These are phyloP conservation scores for Pleurotus pulmonarius DNA, from an alignment of 768 basidiomycete species.

Conservation along the genomic window DNA sequence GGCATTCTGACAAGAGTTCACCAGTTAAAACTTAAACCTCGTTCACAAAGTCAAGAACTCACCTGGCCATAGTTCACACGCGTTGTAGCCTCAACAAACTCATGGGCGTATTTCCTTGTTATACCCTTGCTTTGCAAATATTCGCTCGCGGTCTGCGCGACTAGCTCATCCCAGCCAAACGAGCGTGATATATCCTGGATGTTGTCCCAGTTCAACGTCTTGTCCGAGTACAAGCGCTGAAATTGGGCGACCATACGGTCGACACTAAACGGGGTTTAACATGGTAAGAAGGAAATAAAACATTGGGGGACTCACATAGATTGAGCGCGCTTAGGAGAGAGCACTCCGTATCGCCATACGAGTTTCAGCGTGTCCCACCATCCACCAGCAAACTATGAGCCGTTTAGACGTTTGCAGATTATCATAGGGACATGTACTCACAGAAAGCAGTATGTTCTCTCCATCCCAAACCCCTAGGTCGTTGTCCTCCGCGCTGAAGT, in stretches of 20 bases:
- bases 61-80: slow-evolving; percentile 86
- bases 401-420: slow-evolving; percentile 4
- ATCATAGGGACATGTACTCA: slow-evolving; percentile 26
- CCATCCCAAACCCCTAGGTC: slow-evolving; percentile 85
- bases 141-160: slow-evolving; percentile 49
- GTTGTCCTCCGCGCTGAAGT: slow-evolving; percentile 45
- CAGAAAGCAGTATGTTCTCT: slow-evolving; percentile 58
- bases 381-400: slow-evolving; percentile 35
- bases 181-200: slow-evolving; percentile 52
- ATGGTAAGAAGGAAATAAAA: not conserved
- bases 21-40: not conserved
- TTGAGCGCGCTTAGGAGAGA: slow-evolving; percentile 54
- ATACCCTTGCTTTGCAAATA: slow-evolving; percentile 57
- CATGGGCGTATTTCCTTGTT: slow-evolving; percentile 53
- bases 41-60: slow-evolving; percentile 7
- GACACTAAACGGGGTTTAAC: slow-evolving; percentile 42
- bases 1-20: slow-evolving; percentile 43
- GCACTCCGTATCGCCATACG: slow-evolving; percentile 73
- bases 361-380: slow-evolving; percentile 78
- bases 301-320: slow-evolving; percentile 37
- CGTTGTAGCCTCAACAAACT: slow-evolving; percentile 77
- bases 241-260: slow-evolving; percentile 48
- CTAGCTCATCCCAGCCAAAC: slow-evolving; percentile 46
- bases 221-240: slow-evolving; percentile 48
- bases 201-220: slow-evolving; percentile 59